Evolutionary conservation across 2,329 filamentous ascomycete genomes (phyloP), one percentile per base, ranked within the genome.

Genomic region (Ramichloridium luteum): DNA sequence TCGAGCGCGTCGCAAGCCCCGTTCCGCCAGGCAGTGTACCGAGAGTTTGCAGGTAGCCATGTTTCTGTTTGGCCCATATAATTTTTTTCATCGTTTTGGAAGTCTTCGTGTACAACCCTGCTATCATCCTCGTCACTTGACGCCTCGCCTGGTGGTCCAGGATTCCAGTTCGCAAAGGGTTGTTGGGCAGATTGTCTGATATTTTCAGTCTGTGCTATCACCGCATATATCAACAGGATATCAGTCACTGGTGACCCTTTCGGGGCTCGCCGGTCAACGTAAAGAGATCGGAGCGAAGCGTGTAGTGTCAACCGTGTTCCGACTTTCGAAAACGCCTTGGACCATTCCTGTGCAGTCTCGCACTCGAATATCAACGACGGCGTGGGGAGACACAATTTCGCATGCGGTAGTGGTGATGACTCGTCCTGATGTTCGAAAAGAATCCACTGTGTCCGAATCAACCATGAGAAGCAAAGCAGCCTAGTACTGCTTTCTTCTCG

Each of bases 1-100:
- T 40, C 38, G 6, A 40, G 22, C 11, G 29, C 38, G 16, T 40
- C 38, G 14, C 37, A 37, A 6, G 38, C 28, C 16, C 34, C 38
- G 38, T 40, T 40, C 13, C 38, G 36, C 38, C 38, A 40, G 9
- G 34, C 20, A 14, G 34, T 30, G 13, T 16, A 36, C 4, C 8
- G 20, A 3, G 34, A 16, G 12, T 32, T 36, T 10, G 34, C 34
- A 15, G 34, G 34, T n/a, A 36, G 34, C 34, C 34, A 36, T 22
- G 27, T 30, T 16, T 29, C 15, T 13, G 30, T 3, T 16, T 22
- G 27, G n/a, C n/a, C n/a, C n/a, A n/a, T n/a, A 12, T 32, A n/a
- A 14, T 17, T 23, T 36, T 12, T 14, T 13, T 5, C 28, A 8
- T 25, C 30, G 11, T n/a, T n/a, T 9, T 32, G n/a, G n/a, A n/a